A percentile compares a stretch with the other conserved stretches of the same genome.
These are phyloP conservation scores for Syncephalastrum monosporum DNA, from an alignment of 371 early-diverging fungal genomes.

Conservation along the genomic window DNA sequence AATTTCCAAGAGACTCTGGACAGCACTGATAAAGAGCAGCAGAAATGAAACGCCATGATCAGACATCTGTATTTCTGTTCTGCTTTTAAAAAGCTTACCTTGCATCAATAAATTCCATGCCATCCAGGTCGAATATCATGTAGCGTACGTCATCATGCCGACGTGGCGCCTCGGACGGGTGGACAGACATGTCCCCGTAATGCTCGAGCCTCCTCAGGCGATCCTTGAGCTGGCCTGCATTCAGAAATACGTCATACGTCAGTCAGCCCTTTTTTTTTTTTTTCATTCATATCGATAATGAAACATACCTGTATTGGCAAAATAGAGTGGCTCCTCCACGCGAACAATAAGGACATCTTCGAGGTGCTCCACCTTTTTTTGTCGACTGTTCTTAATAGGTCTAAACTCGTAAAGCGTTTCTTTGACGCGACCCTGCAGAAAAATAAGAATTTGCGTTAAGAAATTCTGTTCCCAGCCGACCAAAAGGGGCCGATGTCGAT, in stretches of 20 bases:
- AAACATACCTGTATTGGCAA: conserved; percentile 84
- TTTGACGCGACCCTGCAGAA: conserved; percentile 22
- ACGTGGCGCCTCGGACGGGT: conserved; percentile 78
- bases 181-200: conserved; percentile 83
- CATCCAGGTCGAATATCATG: conserved; percentile 83
- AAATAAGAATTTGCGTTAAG: conserved; percentile 6
- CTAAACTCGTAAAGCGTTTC: conserved; percentile 25
- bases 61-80: not conserved
- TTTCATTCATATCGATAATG: not conserved
- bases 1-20: conserved; percentile 78
- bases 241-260: not conserved
- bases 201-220: conserved; percentile 57
- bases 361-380: conserved; percentile 51
- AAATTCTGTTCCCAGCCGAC: not conserved
- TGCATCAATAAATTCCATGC: conserved; percentile 82
- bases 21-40: conserved; percentile 53
- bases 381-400: conserved; percentile 50
- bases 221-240: conserved; percentile 47
- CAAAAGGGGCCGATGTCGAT: not conserved
- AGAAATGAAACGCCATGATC: not conserved
- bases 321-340: conserved; percentile 85
- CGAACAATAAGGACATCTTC: conserved; percentile 80
- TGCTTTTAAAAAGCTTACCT: conserved; percentile 35
- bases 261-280: not conserved
- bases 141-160: conserved; percentile 49